Conservation (phyloP, 1,139 yeast species). For the Arxiozyma heterogenica region DNA sequence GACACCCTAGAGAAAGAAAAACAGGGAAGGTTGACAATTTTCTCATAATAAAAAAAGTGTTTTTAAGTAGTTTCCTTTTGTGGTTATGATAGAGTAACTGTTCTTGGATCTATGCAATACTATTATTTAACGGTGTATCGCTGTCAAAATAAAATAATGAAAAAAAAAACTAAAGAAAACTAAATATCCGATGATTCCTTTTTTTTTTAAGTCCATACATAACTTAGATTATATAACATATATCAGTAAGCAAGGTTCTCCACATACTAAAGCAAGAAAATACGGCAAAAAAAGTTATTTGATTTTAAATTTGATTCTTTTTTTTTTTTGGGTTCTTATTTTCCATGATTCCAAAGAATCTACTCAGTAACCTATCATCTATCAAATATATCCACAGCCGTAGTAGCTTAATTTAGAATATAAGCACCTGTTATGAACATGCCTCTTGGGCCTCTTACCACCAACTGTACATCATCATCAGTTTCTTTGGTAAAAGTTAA, state of each 20-base stretch:
- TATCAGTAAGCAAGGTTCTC: not conserved
- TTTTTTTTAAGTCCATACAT: too few species aligned
- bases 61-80: too few species aligned
- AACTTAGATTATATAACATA: too few species aligned
- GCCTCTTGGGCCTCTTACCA: conserved; percentile 90
- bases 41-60: too few species aligned
- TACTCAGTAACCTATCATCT: not conserved
- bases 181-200: not conserved
- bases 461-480: conserved; percentile 85
- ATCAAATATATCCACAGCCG: not conserved
- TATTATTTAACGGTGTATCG: too few species aligned
- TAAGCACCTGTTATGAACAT: conserved; percentile 89
- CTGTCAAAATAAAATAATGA: not conserved
- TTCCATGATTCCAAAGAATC: not conserved
- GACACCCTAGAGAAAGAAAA: too few species aligned
- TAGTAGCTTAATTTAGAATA: conserved; percentile 31
- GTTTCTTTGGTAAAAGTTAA: conserved; percentile 62
- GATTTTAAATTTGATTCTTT: too few species aligned
- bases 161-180: too few species aligned
- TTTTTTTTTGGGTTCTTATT: too few species aligned
- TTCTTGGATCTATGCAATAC: too few species aligned
- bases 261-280: not conserved
- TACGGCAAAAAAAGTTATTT: not conserved
- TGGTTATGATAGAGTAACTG: too few species aligned
- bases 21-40: too few species aligned